Conservation (phyloP, 345 rosid genomes). For the Melastoma malabathricum region DNA sequence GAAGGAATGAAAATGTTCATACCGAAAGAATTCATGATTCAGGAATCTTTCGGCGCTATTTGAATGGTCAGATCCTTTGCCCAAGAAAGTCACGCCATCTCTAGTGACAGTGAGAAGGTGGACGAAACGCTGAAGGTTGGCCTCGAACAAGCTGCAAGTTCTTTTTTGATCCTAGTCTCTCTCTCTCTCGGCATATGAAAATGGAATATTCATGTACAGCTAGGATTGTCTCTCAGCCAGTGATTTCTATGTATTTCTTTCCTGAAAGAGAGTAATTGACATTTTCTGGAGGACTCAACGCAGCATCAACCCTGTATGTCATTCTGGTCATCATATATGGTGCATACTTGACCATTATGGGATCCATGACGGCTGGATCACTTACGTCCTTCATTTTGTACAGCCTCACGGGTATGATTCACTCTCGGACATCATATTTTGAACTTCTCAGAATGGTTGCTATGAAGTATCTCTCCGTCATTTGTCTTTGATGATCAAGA, state of each 20-base stretch:
- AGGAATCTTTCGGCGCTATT: constrained; percentile 96
- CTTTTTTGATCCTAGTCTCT: constrained; percentile 2
- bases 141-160: constrained; percentile 74
- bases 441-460: too few species aligned
- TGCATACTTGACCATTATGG: constrained; percentile 71
- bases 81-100: constrained; percentile 54
- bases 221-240: background rate
- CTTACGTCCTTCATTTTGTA: constrained; percentile 96
- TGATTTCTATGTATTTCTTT: constrained; percentile 6
- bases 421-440: too few species aligned
- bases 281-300: constrained; percentile 78
- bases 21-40: constrained; percentile 8
- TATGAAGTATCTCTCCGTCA: too few species aligned
- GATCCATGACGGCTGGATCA: constrained; percentile 73
- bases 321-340: constrained; percentile 74
- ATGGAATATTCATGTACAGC: too few species aligned
- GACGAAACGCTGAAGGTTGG: constrained; percentile 79
- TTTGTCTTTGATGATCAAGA: too few species aligned
- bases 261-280: constrained; percentile 46
- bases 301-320: constrained; percentile 72
- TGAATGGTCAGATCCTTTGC: constrained; percentile 94
- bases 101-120: constrained; percentile 67
- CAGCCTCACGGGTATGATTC: constrained; percentile 83
- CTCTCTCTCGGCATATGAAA: too few species aligned
- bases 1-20: background rate